Conservation (phyloP, 768 basidiomycete species). For the Amanita phalloides region DNA sequence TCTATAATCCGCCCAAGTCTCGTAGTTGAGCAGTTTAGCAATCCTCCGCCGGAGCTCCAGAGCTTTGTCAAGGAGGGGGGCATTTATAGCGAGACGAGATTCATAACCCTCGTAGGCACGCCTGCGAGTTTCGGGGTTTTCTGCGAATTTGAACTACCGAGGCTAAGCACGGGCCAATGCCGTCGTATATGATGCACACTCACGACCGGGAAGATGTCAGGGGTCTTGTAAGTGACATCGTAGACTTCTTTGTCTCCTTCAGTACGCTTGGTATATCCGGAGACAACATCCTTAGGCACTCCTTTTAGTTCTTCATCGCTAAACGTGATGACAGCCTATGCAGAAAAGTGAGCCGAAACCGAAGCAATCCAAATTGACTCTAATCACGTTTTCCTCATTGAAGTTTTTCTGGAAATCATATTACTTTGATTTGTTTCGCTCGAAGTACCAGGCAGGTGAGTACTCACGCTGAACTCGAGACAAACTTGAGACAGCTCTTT, state of each 20-base stretch:
- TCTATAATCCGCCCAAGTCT: slow-evolving; percentile 76
- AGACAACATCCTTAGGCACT: slow-evolving; percentile 69
- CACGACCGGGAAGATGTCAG: slow-evolving; percentile 73
- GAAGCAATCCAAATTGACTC: background rate
- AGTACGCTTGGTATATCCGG: slow-evolving; percentile 61
- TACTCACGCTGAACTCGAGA: slow-evolving; percentile 67
- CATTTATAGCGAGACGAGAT: slow-evolving; percentile 56
- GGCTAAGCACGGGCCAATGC: background rate
- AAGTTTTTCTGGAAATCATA: slow-evolving; percentile 59
- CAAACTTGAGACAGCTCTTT: slow-evolving; percentile 70
- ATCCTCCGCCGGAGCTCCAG: slow-evolving; percentile 64
- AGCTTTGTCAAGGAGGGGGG: slow-evolving; percentile 55
- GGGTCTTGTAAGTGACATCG: slow-evolving; percentile 74
- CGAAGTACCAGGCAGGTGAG: background rate
- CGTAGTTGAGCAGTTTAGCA: slow-evolving; percentile 56
- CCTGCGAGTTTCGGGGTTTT: slow-evolving; percentile 57
- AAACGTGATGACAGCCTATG: slow-evolving; percentile 50
- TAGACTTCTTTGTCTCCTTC: slow-evolving; percentile 50
- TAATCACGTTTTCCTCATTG: slow-evolving; percentile 75
- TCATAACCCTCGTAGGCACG: slow-evolving; percentile 61
- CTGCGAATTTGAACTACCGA: slow-evolving; percentile 68
- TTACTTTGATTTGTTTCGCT: background rate
- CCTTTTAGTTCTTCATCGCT: slow-evolving; percentile 69
- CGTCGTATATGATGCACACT: slow-evolving; percentile 11
- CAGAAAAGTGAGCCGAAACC: background rate